phyloP scores from a whole-genome alignment of 192 early-diverging fungal genomes.

The Tieghemiomyces parasiticus region DNA sequence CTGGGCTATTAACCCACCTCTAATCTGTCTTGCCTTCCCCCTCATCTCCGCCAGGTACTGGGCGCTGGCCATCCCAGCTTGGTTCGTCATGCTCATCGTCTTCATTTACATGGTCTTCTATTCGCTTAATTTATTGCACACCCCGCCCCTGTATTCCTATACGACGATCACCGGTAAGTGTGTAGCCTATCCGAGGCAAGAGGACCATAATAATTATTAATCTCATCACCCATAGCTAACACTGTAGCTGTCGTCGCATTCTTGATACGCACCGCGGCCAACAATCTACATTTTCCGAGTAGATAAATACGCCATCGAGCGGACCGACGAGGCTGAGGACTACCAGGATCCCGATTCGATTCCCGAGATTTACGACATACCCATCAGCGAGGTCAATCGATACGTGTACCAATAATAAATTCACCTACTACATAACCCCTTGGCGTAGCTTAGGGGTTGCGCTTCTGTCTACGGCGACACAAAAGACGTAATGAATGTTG shows the following conservation, averaged over 20 bases:
- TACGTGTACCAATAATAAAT: constrained; percentile 35
- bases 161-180: constrained; percentile 47
- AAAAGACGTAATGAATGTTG: too few relatives aligned
- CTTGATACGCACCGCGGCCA: too few relatives aligned
- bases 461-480: too few relatives aligned
- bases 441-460: too few relatives aligned
- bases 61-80: constrained; percentile 57
- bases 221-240: too few relatives aligned
- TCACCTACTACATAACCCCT: too few relatives aligned
- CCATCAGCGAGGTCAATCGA: constrained; percentile 43
- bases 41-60: constrained; percentile 29
- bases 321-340: not conserved
- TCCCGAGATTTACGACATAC: constrained; percentile 35
- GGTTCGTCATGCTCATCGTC: constrained; percentile 44
- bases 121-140: constrained; percentile 51
- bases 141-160: constrained; percentile 44
- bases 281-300: too few relatives aligned
- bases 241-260: too few relatives aligned
- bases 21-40: not conserved
- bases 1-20: too few relatives aligned
- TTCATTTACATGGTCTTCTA: constrained; percentile 53
- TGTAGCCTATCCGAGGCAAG: too few relatives aligned
- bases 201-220: too few relatives aligned
- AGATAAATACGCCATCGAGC: not conserved
- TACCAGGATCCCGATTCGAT: constrained; percentile 5